Base-by-base conservation (phyloP, 805 yeast genomes). In the Candida suzukii region DNA sequence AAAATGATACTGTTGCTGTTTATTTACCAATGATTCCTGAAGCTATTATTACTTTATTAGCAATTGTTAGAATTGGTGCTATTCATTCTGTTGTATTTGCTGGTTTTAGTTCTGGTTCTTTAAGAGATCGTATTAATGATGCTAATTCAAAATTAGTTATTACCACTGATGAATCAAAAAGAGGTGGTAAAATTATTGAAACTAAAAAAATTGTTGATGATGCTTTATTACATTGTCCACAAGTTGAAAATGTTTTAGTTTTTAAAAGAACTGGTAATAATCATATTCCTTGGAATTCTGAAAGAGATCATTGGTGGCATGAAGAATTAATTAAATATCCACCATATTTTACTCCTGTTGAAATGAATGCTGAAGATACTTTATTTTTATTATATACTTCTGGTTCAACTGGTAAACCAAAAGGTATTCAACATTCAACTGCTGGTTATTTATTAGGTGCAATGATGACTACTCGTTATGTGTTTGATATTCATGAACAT, bases 391-490 rank as follows among this genome's bases (percentile, higher is more conserved):
- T 85, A 50, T 85, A 85, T 63, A 85, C 95, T 34, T 83, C 91
- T 16, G 95, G 95, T 41, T 83, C 91, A 19, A 85, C 95, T 12
- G 95, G 95, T 48, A 78, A 84, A 47, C 95, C 95, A 58, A 85
- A 85, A 68, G 95, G 95, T 62, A 82, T 85, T 37, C 83, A 77
- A 46, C 95, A 85, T 64, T 64, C 83, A 35, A 84, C 93, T 43
- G 93, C 82, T 33, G 95, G 95, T 42, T 85, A 78, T 60, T 65
- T 85, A 46, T 67, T 85, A 44, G 83, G 85, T 46, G 88, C 93
- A 17, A 68, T 80, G 42, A 50, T 84, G 56, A 77, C 91, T 37
- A 80, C 88, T 53, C 79, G 79, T 56, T 85, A 85, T 56, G 74
- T 78, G 35, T 85, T 85, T 61, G 95, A 85, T 61, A 70, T 83